phyloP scores from a whole-genome alignment of 2,329 filamentous ascomycete genomes.

The Metarhizium sp. region DNA sequence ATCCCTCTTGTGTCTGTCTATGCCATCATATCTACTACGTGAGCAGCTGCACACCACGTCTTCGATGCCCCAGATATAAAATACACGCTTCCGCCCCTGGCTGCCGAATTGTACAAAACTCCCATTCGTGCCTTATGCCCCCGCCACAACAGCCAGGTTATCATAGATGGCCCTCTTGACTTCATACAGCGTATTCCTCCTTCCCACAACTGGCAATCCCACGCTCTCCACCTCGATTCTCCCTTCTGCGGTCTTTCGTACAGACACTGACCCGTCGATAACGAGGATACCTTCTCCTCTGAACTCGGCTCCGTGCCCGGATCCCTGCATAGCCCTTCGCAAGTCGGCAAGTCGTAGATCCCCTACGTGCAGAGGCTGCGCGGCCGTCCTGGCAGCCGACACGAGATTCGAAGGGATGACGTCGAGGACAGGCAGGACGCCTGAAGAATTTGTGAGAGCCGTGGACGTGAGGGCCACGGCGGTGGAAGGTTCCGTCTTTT shows the following conservation, averaged over 20 bases:
- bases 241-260: constrained; percentile 80
- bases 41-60: neutral
- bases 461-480: constrained; percentile 12
- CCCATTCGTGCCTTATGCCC: constrained; percentile 39
- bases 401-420: constrained; percentile 50
- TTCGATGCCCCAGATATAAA: neutral
- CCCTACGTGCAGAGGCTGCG: constrained; percentile 87
- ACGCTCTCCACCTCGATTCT: constrained; percentile 80
- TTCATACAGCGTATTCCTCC: constrained; percentile 65
- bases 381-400: constrained; percentile 64
- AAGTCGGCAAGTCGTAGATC: constrained; percentile 85
- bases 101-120: neutral
- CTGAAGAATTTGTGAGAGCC: constrained; percentile 4
- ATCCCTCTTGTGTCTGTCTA: no score
- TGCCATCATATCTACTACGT: neutral
- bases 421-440: constrained; percentile 40
- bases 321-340: constrained; percentile 69
- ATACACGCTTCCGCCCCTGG: neutral
- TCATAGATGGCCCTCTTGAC: constrained; percentile 91
- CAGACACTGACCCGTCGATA: constrained; percentile 79
- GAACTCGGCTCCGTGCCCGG: constrained; percentile 85
- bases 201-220: constrained; percentile 32
- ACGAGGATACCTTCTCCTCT: constrained; percentile 85
- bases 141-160: constrained; percentile 81
- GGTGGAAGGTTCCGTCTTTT: constrained; percentile 32